These are phyloP conservation scores for Aspergillus calidoustus DNA, from an alignment of 2,329 filamentous ascomycete species.

Conservation along the genomic window DNA sequence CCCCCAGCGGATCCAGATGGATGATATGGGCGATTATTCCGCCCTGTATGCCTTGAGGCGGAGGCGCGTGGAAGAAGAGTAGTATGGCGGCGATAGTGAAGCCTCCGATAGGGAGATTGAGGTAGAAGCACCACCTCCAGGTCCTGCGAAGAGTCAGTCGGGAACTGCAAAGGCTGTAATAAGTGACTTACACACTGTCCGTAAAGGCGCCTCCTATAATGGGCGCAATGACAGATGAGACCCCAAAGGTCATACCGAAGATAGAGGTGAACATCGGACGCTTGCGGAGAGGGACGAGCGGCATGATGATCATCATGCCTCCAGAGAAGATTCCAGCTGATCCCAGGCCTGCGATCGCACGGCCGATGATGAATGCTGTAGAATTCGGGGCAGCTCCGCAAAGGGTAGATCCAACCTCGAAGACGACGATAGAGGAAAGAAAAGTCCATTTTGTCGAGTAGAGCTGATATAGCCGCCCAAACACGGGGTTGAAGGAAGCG, in stretches of 20 bases:
- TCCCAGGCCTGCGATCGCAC: slow-evolving; percentile 27
- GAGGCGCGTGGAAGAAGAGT: not conserved
- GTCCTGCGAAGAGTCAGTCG: not conserved
- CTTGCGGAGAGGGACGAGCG: slow-evolving; percentile 6
- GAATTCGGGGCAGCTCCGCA: slow-evolving; percentile 28
- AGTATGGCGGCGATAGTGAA: not conserved
- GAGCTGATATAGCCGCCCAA: slow-evolving; percentile 12
- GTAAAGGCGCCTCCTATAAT: slow-evolving; percentile 15
- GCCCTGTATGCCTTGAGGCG: not conserved
- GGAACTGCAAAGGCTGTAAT: not conserved
- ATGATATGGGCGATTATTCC: not conserved
- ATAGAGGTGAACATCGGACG: slow-evolving; percentile 4
- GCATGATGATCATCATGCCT: slow-evolving; percentile 6
- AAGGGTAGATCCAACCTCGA: slow-evolving; percentile 30
- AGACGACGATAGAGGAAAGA: slow-evolving; percentile 27
- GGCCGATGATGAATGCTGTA: slow-evolving; percentile 26
- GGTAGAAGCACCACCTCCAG: slow-evolving; percentile 22
- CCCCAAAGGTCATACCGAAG: slow-evolving; percentile 5
- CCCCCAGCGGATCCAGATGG: slow-evolving; percentile 9
- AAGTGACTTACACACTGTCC: not conserved
- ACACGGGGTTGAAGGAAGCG: slow-evolving; percentile 5
- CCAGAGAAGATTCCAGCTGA: slow-evolving; percentile 1
- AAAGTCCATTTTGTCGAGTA: slow-evolving; percentile 24
- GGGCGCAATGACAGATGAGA: slow-evolving; percentile 4
- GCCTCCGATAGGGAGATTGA: slow-evolving; percentile 19